These are phyloP conservation scores for Dalbergia cochinchinensis DNA, from an alignment of 306 rosid genomes.

Conservation along the genomic window DNA sequence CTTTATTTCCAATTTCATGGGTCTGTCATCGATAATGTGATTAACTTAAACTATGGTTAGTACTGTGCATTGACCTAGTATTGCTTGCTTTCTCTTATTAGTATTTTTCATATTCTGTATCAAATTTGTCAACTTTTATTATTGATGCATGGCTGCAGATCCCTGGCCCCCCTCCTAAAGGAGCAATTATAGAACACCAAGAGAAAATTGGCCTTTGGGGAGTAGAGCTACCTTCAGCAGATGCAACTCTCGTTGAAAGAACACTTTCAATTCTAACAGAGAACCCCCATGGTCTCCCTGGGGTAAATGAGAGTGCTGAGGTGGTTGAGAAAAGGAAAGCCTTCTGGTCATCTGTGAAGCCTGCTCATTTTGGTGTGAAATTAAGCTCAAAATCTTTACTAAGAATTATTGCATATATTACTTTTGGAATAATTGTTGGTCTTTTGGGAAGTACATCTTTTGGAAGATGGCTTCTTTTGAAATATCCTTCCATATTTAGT, in stretches of 20 bases:
- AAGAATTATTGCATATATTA: conserved; percentile 53
- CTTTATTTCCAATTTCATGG: not conserved
- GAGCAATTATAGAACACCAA: conserved; percentile 68
- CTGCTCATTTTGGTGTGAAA: conserved; percentile 85
- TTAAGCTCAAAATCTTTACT: conserved; percentile 70
- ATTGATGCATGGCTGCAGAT: conserved; percentile 60
- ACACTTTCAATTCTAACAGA: conserved; percentile 73
- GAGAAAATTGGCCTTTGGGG: conserved; percentile 76
- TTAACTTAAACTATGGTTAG: conserved; percentile 19
- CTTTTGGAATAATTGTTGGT: conserved; percentile 63
- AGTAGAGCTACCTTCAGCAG: conserved; percentile 84
- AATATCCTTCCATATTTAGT: conserved; percentile 80
- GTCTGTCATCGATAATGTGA: not conserved
- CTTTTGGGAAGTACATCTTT: conserved; percentile 59
- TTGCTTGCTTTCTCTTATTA: not conserved
- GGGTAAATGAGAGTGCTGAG: conserved; percentile 66
- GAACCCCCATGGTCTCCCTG: conserved; percentile 73
- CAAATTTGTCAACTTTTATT: conserved; percentile 13
- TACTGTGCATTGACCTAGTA: conserved; percentile 13
- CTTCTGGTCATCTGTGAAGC: conserved; percentile 79
- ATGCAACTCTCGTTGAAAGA: conserved; percentile 73
- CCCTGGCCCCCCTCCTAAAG: conserved; percentile 76
- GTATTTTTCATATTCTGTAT: conserved; percentile 15
- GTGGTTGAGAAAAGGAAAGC: conserved; percentile 59
- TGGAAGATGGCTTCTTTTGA: conserved; percentile 86